Evolutionary conservation across 2,329 filamentous ascomycete species (phyloP), one percentile per base, ranked within the genome.

Genomic region (Raffaelea deltoideospora): DNA sequence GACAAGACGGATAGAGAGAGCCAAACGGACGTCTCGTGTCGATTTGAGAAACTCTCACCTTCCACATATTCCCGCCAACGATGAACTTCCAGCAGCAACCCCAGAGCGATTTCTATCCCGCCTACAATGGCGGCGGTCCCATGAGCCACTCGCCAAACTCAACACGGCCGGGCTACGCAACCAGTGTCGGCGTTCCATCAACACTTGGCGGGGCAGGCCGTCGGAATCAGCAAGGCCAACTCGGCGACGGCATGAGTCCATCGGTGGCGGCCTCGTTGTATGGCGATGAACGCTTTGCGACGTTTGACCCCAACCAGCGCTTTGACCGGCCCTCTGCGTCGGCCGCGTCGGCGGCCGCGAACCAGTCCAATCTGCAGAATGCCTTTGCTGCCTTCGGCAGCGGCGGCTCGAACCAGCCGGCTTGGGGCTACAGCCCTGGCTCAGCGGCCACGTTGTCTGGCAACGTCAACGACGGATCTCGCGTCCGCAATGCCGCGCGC

Each of bases 151-250:
- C 79, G 45, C 83, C 84, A 28, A 77, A 73, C 52, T 76, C 79
- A 23, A 76, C 81, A 35, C 58, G 66, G 53, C 80, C 81, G 42
- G 66, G 63, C 39, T 71, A 69, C 44, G 59, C 56, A 38, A 72
- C 71, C 48, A 69, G 64, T 78, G 64, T 65, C 68, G 53, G 55
- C 31, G 39, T 60, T 4, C 38, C 45, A 3, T 34, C 43, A 2
- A 32, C 38, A 24, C 46, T 53, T 33, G 39, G 81, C 40, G n/a
- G n/a, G n/a, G n/a, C n/a, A n/a, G 74, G 79, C 51, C 74, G 81
- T 47, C 77, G 80, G 53, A 64, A 75, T 31, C 87, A 85, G 48
- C 73, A 84, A 48, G 87, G 85, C 48, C 73, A 84, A 48, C 80
- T 81, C 47, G 83, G 87, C 53, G 85, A 93, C 47, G 66, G 68